Conservation (phyloP, 2,329 filamentous ascomycete genomes). For the Rosellinia necatrix region DNA sequence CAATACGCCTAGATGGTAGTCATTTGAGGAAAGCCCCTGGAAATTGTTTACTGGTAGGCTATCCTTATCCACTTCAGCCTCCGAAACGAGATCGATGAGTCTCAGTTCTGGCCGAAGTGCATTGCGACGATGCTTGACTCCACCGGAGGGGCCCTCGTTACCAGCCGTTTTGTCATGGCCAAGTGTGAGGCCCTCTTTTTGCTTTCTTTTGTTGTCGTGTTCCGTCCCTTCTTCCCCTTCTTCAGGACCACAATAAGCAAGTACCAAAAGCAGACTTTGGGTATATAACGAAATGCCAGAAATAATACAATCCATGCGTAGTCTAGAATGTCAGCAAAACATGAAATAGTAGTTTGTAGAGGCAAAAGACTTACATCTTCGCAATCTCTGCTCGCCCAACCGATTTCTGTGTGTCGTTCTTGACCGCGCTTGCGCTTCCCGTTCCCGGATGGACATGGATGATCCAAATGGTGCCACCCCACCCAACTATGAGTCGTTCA, state of each 20-base stretch:
- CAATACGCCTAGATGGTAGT: slow-evolving; percentile 88
- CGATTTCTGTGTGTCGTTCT: slow-evolving; percentile 69
- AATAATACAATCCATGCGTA: slow-evolving; percentile 97
- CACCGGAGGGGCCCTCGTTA: slow-evolving; percentile 65
- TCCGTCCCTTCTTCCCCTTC: slow-evolving; percentile 61
- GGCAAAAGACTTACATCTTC: slow-evolving; percentile 72
- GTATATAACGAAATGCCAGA: slow-evolving; percentile 97
- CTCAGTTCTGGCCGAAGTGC: slow-evolving; percentile 86
- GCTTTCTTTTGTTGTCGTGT: slow-evolving; percentile 49
- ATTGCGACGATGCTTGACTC: slow-evolving; percentile 73
- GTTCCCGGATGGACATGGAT: slow-evolving; percentile 85
- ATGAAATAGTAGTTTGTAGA: not conserved
- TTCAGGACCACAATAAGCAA: slow-evolving; percentile 84
- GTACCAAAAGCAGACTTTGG: slow-evolving; percentile 83
- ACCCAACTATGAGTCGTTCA: slow-evolving; percentile 88
- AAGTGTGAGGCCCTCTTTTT: slow-evolving; percentile 36
- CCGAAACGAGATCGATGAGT: slow-evolving; percentile 84
- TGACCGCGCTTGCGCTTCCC: slow-evolving; percentile 69
- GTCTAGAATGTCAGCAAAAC: slow-evolving; percentile 53
- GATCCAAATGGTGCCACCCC: slow-evolving; percentile 96
- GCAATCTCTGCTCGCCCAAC: slow-evolving; percentile 86
- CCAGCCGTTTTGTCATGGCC: slow-evolving; percentile 53
- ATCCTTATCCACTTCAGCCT: slow-evolving; percentile 87
- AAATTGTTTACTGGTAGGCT: slow-evolving; percentile 84
- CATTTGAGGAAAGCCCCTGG: slow-evolving; percentile 81